Evolutionary conservation across 352 stramenopile species (phyloP), one percentile per base, ranked within the genome.

Genomic region (Phytophthora meadii): DNA sequence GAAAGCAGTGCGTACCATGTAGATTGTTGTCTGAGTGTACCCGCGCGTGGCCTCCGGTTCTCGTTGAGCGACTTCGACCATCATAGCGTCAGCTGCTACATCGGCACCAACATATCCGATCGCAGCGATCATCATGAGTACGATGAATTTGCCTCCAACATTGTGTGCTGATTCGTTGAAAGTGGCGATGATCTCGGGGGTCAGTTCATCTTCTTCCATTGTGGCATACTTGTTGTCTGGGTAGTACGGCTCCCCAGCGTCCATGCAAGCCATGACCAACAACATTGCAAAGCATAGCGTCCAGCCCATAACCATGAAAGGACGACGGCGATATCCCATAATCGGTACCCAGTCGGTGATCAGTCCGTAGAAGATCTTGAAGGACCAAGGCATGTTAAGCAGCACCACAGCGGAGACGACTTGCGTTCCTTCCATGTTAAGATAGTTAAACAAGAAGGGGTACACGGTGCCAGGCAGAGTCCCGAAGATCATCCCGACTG

Each of bases 231-330:
- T 65, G 47, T 65, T 46, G 61, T 70, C 39, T 1, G 60, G 39
- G 62, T 75, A 90, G 67, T 90, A 90, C 22, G 79, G 79, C 3
- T 54, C 36, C 8, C 76, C 71, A 17, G 72, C 51, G 11, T 64
- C 44, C 39, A 70, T 70, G 27, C 59, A 70, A 8, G 68, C 71
- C 69, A 89, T 84, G 52, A 84, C 52, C 19, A 85, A 6, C 4
- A 85, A 58, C 68, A 79, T 81, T 0, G 74, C 24, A n/a, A 80
- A 61, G 44, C 66, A 86, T 0, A 83, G 25, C 6, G 59, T 49
- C 79, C 79, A 87, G n/a, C 79, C 79, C 41, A 87, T 65, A 17
- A 85, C 48, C 71, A 88, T 84, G 54, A 72, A 88, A 2, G 79
- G 75, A 37, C 76, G 76, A 54, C 79, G 76, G 24, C 79, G 76